Conservation (phyloP, 169 alveolate species). For the Plasmodium vinckei region DNA sequence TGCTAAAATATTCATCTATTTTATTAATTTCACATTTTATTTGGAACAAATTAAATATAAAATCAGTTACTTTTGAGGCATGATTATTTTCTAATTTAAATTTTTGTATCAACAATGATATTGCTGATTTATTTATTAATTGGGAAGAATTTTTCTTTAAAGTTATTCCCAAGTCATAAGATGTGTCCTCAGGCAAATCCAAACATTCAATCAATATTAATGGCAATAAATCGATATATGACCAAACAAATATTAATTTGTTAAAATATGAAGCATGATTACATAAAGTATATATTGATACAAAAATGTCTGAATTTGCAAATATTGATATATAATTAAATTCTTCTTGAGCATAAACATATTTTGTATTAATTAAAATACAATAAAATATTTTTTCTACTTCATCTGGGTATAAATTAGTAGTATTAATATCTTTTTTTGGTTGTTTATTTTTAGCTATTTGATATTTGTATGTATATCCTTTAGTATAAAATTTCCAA, state of each 20-base stretch:
- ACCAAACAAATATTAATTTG: constrained; percentile 56
- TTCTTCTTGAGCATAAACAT: constrained; percentile 67
- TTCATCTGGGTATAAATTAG: constrained; percentile 52
- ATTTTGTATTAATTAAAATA: constrained; percentile 41
- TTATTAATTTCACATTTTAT: constrained; percentile 61
- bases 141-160: constrained; percentile 48
- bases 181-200: constrained; percentile 19
- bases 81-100: constrained; percentile 32
- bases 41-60: constrained; percentile 40
- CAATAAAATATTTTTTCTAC: constrained; percentile 64
- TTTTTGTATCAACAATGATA: constrained; percentile 25
- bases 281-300: constrained; percentile 45
- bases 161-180: constrained; percentile 20
- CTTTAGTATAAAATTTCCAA: constrained; percentile 52
- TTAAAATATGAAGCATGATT: constrained; percentile 20
- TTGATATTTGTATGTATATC: constrained; percentile 64
- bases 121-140: constrained; percentile 30
- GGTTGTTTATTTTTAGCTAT: constrained; percentile 10
- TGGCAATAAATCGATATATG: constrained; percentile 53
- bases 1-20: constrained; percentile 61
- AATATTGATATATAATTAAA: constrained; percentile 61
- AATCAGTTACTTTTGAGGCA: constrained; percentile 32
- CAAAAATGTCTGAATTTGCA: constrained; percentile 63
- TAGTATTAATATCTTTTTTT: constrained; percentile 21
- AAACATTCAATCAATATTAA: constrained; percentile 68